A percentile compares a stretch with the other conserved stretches of the same genome.
Evolutionary conservation across 73 alveolate species (phyloP).

Genomic region (Symbiodinium pilosum): DNA sequence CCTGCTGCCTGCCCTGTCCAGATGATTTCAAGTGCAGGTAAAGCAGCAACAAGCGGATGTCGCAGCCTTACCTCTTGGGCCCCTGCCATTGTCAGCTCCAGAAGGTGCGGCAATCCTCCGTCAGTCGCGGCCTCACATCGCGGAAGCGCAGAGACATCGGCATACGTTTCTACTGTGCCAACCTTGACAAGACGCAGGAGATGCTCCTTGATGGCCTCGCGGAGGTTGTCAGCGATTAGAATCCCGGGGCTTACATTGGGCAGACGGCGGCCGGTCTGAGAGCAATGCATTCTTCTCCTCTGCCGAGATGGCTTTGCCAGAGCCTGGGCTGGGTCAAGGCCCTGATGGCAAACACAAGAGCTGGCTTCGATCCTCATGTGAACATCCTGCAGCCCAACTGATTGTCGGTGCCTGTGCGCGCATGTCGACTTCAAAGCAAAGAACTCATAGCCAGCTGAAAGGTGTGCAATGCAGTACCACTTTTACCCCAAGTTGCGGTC

Average conservation of each 20-base stretch:
- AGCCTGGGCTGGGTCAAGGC: too few species aligned
- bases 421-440: too few species aligned
- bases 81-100: slow-evolving; percentile 33
- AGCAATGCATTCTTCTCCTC: neutral
- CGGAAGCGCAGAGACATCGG: neutral
- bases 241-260: too few species aligned
- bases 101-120: slow-evolving; percentile 33
- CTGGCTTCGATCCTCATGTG: too few species aligned
- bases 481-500: too few species aligned
- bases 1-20: neutral
- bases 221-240: neutral
- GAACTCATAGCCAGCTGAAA: too few species aligned
- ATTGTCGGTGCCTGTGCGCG: too few species aligned
- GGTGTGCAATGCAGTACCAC: too few species aligned
- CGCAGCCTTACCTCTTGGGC: neutral
- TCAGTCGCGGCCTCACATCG: slow-evolving; percentile 20
- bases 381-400: too few species aligned
- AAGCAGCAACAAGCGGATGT: too few species aligned
- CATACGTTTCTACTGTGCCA: neutral
- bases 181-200: slow-evolving; percentile 41
- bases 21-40: too few species aligned
- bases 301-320: neutral
- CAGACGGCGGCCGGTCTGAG: neutral
- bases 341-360: too few species aligned
- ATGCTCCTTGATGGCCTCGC: slow-evolving; percentile 32